These are phyloP conservation scores for Cyclotella cryptica DNA, from an alignment of 108 stramenopile species.

Conservation along the genomic window DNA sequence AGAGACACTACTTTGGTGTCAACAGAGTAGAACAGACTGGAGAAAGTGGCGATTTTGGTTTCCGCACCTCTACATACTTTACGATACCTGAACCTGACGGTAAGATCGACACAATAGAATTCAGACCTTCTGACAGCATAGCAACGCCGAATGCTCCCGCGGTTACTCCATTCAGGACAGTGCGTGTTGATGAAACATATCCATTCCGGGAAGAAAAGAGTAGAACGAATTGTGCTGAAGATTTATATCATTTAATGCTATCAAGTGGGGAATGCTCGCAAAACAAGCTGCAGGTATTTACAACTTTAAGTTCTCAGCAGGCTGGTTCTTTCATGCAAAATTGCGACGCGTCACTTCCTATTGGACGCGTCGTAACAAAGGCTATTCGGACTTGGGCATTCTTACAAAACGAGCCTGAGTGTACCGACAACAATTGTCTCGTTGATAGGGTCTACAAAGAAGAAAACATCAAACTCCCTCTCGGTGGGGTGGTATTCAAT, in stretches of 20 bases:
- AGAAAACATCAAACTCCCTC: background rate
- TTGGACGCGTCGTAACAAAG: constrained; percentile 57
- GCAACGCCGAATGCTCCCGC: constrained; percentile 61
- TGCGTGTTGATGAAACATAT: constrained; percentile 64
- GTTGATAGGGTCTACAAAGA: constrained; percentile 13
- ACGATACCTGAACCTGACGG: constrained; percentile 16
- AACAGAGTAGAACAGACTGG: constrained; percentile 28
- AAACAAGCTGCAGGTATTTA: constrained; percentile 72
- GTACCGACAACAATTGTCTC: background rate
- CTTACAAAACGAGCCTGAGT: constrained; percentile 53
- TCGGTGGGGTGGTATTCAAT: constrained; percentile 15
- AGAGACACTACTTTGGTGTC: constrained; percentile 22
- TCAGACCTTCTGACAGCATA: constrained; percentile 58
- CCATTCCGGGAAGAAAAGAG: constrained; percentile 75
- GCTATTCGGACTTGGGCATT: constrained; percentile 75
- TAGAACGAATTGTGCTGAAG: constrained; percentile 64
- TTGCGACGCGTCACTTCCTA: constrained; percentile 39
- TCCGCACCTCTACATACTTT: constrained; percentile 61
- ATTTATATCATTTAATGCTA: constrained; percentile 71
- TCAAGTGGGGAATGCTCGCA: constrained; percentile 46
- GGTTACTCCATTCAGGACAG: constrained; percentile 58
- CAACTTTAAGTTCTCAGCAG: constrained; percentile 66
- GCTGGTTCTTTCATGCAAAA: constrained; percentile 65
- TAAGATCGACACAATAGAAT: constrained; percentile 40
- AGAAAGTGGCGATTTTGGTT: constrained; percentile 54